These are phyloP conservation scores for Spizellomyces punctatus DNA, from an alignment of 192 early-diverging fungal genomes.

Conservation along the genomic window DNA sequence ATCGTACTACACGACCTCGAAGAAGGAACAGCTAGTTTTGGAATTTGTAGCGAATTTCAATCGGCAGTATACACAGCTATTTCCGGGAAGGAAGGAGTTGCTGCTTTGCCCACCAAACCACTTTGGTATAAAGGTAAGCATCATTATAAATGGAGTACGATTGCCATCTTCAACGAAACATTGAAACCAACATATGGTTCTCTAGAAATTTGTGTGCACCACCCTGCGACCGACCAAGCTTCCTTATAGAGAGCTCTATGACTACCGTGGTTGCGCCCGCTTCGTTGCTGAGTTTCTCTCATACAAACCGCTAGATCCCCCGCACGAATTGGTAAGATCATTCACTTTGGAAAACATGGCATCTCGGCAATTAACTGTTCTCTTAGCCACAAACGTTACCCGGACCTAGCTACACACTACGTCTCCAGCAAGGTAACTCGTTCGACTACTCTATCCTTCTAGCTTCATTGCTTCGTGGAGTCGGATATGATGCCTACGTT, in stretches of 20 bases:
- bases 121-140: conserved; percentile 51
- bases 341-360: neutral
- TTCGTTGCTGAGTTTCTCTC: conserved; percentile 59
- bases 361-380: neutral
- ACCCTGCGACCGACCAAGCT: conserved; percentile 57
- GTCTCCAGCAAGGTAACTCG: conserved; percentile 54
- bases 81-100: conserved; percentile 56
- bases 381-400: conserved; percentile 47
- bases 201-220: conserved; percentile 61
- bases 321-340: conserved; percentile 55
- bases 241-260: conserved; percentile 57
- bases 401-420: conserved; percentile 55
- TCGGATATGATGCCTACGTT: conserved; percentile 64
- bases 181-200: neutral
- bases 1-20: conserved; percentile 48
- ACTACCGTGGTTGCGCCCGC: conserved; percentile 54
- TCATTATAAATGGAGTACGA: neutral
- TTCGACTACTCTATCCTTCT: conserved; percentile 59
- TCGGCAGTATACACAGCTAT: conserved; percentile 59
- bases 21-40: conserved; percentile 50
- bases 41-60: conserved; percentile 61
- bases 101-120: conserved; percentile 51
- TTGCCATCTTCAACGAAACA: neutral
- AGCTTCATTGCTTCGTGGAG: conserved; percentile 54
- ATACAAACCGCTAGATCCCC: conserved; percentile 54